Evolutionary conservation across 306 rosid genomes (phyloP).

Genomic region (Gastrolobium bilobum): DNA sequence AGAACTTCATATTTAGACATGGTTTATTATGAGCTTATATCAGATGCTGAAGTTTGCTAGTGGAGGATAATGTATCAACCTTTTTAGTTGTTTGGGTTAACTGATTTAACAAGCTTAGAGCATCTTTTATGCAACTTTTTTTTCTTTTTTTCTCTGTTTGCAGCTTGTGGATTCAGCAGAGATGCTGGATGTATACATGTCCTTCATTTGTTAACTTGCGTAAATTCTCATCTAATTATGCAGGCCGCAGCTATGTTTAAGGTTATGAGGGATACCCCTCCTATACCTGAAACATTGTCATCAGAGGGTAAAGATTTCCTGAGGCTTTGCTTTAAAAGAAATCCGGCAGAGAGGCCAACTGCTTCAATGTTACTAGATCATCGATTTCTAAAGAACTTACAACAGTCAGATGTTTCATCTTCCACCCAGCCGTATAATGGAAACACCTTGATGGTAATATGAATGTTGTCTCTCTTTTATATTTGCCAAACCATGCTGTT

Average conservation of each 20-base stretch:
- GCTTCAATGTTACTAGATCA: conserved; percentile 83
- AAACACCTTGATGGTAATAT: conserved; percentile 59
- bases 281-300: conserved; percentile 88
- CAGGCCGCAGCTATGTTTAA: conserved; percentile 99
- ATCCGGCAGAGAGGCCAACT: conserved; percentile 89
- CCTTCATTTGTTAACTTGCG: conserved; percentile 43
- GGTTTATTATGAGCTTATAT: conserved; percentile 4
- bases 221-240: conserved; percentile 48
- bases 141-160: not conserved
- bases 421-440: conserved; percentile 51
- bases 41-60: conserved; percentile 28
- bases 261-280: conserved; percentile 86
- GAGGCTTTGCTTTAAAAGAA: conserved; percentile 86
- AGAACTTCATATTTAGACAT: conserved; percentile 13
- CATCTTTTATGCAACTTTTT: conserved; percentile 19
- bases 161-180: conserved; percentile 30
- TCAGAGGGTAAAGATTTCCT: conserved; percentile 85
- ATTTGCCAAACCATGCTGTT: conserved; percentile 32
- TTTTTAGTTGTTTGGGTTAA: conserved; percentile 18
- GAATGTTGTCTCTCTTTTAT: conserved; percentile 11
- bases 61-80: not conserved
- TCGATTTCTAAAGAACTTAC: conserved; percentile 73
- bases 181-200: not conserved
- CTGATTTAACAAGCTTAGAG: conserved; percentile 19
- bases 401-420: conserved; percentile 59